Percentiles rank a stretch among this genome's conserved stretches.
Evolutionary conservation across 208 protist genomes (phyloP).

Genomic region (Wallacemonas sp.): DNA sequence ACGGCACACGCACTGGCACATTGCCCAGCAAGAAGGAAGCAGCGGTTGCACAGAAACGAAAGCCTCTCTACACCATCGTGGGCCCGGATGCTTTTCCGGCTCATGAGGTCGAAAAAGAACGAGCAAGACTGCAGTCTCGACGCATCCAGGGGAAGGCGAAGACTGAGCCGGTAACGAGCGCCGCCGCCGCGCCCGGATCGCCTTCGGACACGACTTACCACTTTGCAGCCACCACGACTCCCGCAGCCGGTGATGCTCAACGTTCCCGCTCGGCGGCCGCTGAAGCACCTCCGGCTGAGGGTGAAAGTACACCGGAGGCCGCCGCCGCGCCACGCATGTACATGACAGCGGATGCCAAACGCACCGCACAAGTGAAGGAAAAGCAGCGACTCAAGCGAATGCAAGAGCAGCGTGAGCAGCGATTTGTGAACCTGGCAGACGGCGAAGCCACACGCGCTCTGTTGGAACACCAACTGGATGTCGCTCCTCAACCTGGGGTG

Average conservation of each 20-base stretch:
- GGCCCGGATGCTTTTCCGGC: conserved; percentile 9
- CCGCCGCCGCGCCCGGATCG: background rate
- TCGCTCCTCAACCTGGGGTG: conserved; percentile 29
- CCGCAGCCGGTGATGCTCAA: no score
- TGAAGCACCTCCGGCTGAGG: background rate
- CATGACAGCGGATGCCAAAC: conserved; percentile 7
- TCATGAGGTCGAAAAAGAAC: conserved; percentile 1
- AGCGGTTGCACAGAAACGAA: background rate
- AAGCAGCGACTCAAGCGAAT: conserved; percentile 4
- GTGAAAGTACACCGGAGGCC: background rate
- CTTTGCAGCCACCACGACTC: no score
- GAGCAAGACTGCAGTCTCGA: background rate
- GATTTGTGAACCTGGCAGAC: conserved; percentile 4
- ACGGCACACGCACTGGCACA: background rate
- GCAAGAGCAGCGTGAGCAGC: background rate
- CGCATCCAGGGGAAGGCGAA: background rate
- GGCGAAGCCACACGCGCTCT: conserved; percentile 14
- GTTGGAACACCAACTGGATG: conserved; percentile 33
- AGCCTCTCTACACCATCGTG: conserved; percentile 4
- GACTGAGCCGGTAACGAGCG: background rate
- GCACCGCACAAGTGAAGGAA: conserved; percentile 5
- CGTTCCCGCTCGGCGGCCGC: background rate
- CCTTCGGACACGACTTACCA: no score
- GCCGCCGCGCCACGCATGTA: background rate
- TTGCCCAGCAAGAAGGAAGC: background rate